phyloP scores from a whole-genome alignment of 306 rosid species.

The Datisca glomerata region DNA sequence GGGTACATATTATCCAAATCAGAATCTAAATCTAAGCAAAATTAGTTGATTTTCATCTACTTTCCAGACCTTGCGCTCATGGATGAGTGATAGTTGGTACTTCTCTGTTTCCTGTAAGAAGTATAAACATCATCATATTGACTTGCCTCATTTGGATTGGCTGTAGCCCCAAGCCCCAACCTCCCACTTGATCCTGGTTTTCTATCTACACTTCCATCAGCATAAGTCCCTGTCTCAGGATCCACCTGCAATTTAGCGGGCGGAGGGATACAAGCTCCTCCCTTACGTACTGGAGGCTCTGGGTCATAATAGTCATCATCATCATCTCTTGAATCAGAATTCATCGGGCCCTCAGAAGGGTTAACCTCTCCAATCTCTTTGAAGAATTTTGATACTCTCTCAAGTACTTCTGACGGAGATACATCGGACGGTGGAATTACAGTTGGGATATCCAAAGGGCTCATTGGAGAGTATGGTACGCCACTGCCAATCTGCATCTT shows the following conservation, averaged over 20 bases:
- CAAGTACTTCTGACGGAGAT: slow-evolving; percentile 60
- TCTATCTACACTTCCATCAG: slow-evolving; percentile 76
- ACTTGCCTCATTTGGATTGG: slow-evolving; percentile 78
- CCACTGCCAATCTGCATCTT: slow-evolving; percentile 99
- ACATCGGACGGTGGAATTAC: slow-evolving; percentile 52
- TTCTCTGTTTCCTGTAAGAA: slow-evolving; percentile 92
- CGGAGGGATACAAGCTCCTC: slow-evolving; percentile 97
- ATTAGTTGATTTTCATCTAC: slow-evolving; percentile 32
- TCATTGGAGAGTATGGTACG: slow-evolving; percentile 87
- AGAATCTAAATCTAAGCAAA: too few species aligned
- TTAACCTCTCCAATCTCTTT: slow-evolving; percentile 94
- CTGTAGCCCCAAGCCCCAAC: slow-evolving; percentile 81
- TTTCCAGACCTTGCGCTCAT: slow-evolving; percentile 69
- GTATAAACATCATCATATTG: slow-evolving; percentile 95
- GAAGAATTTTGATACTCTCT: slow-evolving; percentile 74
- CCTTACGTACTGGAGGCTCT: slow-evolving; percentile 48
- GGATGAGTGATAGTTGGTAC: slow-evolving; percentile 88
- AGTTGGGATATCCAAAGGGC: slow-evolving; percentile 73
- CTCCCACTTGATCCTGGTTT: slow-evolving; percentile 76
- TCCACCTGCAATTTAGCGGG: slow-evolving; percentile 83
- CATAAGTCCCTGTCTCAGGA: slow-evolving; percentile 77
- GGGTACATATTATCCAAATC: too few species aligned
- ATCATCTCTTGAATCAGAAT: slow-evolving; percentile 53
- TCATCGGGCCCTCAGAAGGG: slow-evolving; percentile 85
- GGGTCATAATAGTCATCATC: slow-evolving; percentile 59